A percentile compares a stretch with the other conserved stretches of the same genome.
Evolutionary conservation across 345 rosid genomes (phyloP).

Genomic region (Gynandropsis gynandra): DNA sequence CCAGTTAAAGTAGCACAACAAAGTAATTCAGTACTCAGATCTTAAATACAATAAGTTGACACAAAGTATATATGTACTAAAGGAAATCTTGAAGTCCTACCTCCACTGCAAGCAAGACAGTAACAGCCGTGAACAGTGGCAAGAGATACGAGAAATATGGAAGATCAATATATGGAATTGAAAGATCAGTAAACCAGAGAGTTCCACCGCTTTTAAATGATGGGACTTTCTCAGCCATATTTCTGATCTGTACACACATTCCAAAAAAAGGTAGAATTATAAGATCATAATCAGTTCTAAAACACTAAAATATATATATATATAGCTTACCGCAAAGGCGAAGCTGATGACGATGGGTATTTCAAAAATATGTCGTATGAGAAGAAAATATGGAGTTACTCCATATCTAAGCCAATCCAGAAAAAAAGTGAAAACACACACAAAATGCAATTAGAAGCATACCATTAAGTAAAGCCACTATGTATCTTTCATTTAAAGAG

Average conservation of each 20-base stretch:
- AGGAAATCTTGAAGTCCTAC: too few relatives aligned
- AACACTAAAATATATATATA: slow-evolving; percentile 2
- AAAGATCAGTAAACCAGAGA: too few relatives aligned
- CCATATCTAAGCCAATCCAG: slow-evolving; percentile 43
- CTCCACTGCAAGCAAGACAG: slow-evolving; percentile 46
- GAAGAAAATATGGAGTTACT: slow-evolving; percentile 46
- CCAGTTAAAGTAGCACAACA: not conserved
- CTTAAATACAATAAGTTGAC: too few relatives aligned
- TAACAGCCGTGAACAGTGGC: slow-evolving; percentile 47
- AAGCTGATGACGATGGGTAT: slow-evolving; percentile 63
- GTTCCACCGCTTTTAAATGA: too few relatives aligned
- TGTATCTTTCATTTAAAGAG: not conserved
- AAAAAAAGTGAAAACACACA: not conserved
- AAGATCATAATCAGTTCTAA: slow-evolving; percentile 4
- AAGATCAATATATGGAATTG: slow-evolving; percentile 59
- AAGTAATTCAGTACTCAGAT: slow-evolving; percentile 7
- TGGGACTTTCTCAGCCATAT: too few relatives aligned
- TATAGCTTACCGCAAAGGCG: slow-evolving; percentile 49
- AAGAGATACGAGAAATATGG: slow-evolving; percentile 48
- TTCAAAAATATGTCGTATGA: slow-evolving; percentile 57
- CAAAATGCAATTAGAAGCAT: not conserved
- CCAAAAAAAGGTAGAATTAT: not conserved
- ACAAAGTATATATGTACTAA: too few relatives aligned
- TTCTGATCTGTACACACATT: slow-evolving; percentile 37
- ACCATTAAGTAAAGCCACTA: slow-evolving; percentile 10